phyloP scores from a whole-genome alignment of 2,329 filamentous ascomycete genomes.

The Beauveria sp. region DNA sequence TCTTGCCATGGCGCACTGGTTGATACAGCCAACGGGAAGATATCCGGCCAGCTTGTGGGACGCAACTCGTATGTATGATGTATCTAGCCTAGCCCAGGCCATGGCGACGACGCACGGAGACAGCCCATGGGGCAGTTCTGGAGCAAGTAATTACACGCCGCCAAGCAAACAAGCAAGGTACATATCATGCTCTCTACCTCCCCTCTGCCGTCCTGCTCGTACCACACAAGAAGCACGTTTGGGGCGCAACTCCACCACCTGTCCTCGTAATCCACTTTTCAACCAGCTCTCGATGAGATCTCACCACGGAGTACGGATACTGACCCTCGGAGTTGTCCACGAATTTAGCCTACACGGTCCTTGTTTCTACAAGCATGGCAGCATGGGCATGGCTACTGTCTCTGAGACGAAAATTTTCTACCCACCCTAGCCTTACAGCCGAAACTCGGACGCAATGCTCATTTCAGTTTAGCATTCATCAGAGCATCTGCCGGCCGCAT shows the following conservation, averaged over 20 bases:
- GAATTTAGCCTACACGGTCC: neutral
- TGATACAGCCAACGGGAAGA: constrained; percentile 10
- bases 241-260: constrained; percentile 3
- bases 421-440: neutral
- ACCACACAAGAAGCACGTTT: neutral
- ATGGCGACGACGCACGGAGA: neutral
- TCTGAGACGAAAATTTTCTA: neutral
- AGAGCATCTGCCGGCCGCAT: constrained; percentile 4
- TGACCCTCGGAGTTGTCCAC: neutral
- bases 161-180: neutral
- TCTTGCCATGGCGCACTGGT: neutral
- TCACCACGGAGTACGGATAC: neutral
- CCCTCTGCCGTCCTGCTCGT: neutral
- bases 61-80: neutral
- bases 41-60: constrained; percentile 10
- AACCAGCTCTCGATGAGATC: constrained; percentile 5
- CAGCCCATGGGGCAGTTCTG: constrained; percentile 1
- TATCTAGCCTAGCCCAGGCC: constrained; percentile 1
- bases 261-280: neutral
- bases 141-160: constrained; percentile 4
- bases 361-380: neutral
- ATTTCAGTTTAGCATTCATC: neutral
- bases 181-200: neutral
- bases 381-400: neutral
- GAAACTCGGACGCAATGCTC: neutral